These are phyloP conservation scores for Cladosporium sp. DNA, from an alignment of 2,329 filamentous ascomycete genomes.

Conservation along the genomic window DNA sequence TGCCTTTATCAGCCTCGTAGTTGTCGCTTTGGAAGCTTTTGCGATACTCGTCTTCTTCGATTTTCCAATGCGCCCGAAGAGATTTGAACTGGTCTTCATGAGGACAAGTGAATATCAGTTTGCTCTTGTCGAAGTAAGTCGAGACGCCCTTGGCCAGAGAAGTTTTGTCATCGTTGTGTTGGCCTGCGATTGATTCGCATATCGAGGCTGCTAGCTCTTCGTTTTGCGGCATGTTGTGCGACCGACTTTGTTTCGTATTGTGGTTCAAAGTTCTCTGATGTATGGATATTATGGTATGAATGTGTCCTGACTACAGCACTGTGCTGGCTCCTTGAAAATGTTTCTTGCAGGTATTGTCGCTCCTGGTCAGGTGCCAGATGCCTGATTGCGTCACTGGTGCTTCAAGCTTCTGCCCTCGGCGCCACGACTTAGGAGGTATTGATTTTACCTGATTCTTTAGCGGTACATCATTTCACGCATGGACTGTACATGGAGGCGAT, in stretches of 20 bases:
- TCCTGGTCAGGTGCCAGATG: not conserved
- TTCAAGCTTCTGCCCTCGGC: not conserved
- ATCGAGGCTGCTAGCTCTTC: constrained; percentile 21
- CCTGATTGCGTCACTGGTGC: not conserved
- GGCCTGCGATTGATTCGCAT: constrained; percentile 10
- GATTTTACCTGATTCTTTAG: not conserved
- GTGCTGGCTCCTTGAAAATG: not conserved
- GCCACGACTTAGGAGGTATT: not conserved
- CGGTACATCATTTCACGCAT: not conserved
- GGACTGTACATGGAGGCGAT: not conserved
- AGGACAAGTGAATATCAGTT: constrained; percentile 39
- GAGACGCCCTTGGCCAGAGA: not conserved
- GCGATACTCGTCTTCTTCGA: constrained; percentile 57
- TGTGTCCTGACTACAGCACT: not conserved
- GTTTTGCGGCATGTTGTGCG: constrained; percentile 12
- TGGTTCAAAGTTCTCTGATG: not conserved
- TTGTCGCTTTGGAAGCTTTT: constrained; percentile 53
- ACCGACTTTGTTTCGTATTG: not conserved
- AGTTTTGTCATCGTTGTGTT: constrained; percentile 5
- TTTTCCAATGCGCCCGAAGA: constrained; percentile 56
- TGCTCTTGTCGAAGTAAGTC: constrained; percentile 30
- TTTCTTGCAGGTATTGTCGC: not conserved
- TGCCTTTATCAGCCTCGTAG: constrained; percentile 25
- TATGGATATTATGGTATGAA: not conserved
- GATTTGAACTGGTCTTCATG: constrained; percentile 53